Conservation (phyloP, 257 asterid genomes). For the Mitragyna speciosa region DNA sequence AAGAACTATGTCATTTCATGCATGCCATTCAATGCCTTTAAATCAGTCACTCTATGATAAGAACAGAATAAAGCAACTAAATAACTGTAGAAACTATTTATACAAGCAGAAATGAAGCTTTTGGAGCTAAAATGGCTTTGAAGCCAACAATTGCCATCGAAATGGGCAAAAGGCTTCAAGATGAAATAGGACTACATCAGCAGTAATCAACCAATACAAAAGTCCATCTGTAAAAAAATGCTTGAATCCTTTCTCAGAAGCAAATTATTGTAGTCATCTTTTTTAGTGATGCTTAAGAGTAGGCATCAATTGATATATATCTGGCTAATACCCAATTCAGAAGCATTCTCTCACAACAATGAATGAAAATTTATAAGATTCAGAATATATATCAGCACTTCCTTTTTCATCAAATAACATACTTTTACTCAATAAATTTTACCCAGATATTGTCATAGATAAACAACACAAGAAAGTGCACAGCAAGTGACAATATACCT, state of each 20-base stretch:
- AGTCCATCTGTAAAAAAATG: background rate
- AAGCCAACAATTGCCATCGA: too few species aligned
- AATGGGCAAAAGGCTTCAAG: background rate
- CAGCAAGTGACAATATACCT: background rate
- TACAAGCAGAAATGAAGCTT: too few species aligned
- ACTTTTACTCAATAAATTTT: background rate
- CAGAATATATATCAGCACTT: background rate
- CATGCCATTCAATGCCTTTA: slow-evolving; percentile 46
- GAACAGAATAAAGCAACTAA: background rate
- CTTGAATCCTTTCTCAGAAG: background rate
- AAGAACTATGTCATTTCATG: slow-evolving; percentile 76
- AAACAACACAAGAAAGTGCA: background rate
- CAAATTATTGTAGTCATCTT: background rate
- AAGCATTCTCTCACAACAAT: background rate
- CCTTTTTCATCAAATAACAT: background rate
- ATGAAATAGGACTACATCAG: background rate
- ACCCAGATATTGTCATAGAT: background rate
- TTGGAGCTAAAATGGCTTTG: too few species aligned
- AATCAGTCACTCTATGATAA: slow-evolving; percentile 27
- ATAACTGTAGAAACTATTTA: background rate
- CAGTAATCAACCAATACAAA: too few species aligned
- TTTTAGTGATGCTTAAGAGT: background rate
- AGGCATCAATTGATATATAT: background rate
- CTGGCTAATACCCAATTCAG: background rate
- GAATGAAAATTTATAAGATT: too few species aligned